A percentile compares a stretch with the other conserved stretches of the same genome.
These are phyloP conservation scores for Venturia oleaginea DNA, from an alignment of 2,329 filamentous ascomycete species.

Conservation along the genomic window DNA sequence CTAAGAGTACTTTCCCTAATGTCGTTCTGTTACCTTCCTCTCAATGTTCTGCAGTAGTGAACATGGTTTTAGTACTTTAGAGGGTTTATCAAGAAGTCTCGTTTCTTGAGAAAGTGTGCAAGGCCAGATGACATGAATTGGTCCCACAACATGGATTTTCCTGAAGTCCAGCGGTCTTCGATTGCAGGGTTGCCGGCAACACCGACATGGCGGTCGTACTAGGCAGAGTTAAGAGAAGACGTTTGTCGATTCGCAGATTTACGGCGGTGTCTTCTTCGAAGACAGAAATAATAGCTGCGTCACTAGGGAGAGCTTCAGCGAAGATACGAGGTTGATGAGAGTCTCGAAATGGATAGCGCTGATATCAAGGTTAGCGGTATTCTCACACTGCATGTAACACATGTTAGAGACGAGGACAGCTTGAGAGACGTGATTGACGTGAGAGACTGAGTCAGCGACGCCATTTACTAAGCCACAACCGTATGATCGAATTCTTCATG, in stretches of 20 bases:
- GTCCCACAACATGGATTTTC: slow-evolving; percentile 43
- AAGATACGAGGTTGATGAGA: background rate
- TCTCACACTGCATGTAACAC: too few species aligned
- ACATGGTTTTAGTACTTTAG: too few species aligned
- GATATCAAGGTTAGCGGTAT: too few species aligned
- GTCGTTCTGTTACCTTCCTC: too few species aligned
- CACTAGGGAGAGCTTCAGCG: slow-evolving; percentile 19
- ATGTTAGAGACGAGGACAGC: too few species aligned
- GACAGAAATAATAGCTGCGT: slow-evolving; percentile 27
- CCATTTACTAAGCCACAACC: background rate
- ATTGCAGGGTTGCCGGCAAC: slow-evolving; percentile 27
- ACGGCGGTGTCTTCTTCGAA: slow-evolving; percentile 31
- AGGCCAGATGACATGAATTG: slow-evolving; percentile 45
- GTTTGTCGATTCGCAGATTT: slow-evolving; percentile 31
- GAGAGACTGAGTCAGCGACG: too few species aligned
- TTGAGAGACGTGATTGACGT: too few species aligned
- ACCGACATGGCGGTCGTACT: slow-evolving; percentile 25
- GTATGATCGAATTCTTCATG: background rate
- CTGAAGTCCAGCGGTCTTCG: slow-evolving; percentile 38
- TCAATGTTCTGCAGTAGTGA: too few species aligned
- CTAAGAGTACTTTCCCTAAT: too few species aligned
- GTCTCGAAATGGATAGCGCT: too few species aligned
- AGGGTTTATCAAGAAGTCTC: slow-evolving; percentile 25
- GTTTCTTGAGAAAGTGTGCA: slow-evolving; percentile 45
- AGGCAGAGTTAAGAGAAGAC: slow-evolving; percentile 26